Base-by-base conservation (phyloP, 192 early-diverging fungal genomes). In the Coemansia sp. region DNA sequence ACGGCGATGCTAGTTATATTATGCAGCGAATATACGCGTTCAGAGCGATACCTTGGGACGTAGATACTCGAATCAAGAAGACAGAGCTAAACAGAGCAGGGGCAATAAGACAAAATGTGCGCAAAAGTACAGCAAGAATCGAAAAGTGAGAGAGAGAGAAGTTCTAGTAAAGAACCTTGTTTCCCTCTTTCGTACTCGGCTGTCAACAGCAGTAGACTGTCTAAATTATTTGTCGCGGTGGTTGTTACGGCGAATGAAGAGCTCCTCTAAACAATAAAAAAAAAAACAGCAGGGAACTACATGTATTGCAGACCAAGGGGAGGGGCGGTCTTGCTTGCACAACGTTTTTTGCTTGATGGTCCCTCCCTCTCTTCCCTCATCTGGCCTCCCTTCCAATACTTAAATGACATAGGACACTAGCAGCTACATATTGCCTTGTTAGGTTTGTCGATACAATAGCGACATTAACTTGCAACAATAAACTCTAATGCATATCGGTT, bases 181-280 rank as follows among this genome's bases (percentile, higher is more conserved):
- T n/a, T 56, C 29, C 16, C n/a, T 32, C 16, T 56, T 32, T 32
- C 53, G 13, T 35, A 13, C 5, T 30, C 53, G 7, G 10, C 5
- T 13, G 53, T n/a, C 45, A 49, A 49, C 45, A 49, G 45, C 53
- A 56, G 53, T 56, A 56, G 13, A 15, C 29, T n/a, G 30, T 29
- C 53, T 32, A 29, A 56, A n/a, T 34, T 30, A n/a, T 30, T 56
- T n/a, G 15, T 30, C 53, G 29, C 29, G 4, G 29, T 56, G 24
- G 53, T 56, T 56, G 53, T 34, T 56, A 56, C 53, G 53, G 53
- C 53, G 53, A 56, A 32, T 16, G 3, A 29, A 13, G 27, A 3
- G 53, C 11, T 56, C 2, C 29, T 56, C 15, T 56, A 56, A 56
- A 56, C 53, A 56, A 56, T 56, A 27, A 27, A 27, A 56, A 32